Base-by-base conservation (phyloP, 2,329 filamentous ascomycete genomes). In the Apiospora phragmitis region DNA sequence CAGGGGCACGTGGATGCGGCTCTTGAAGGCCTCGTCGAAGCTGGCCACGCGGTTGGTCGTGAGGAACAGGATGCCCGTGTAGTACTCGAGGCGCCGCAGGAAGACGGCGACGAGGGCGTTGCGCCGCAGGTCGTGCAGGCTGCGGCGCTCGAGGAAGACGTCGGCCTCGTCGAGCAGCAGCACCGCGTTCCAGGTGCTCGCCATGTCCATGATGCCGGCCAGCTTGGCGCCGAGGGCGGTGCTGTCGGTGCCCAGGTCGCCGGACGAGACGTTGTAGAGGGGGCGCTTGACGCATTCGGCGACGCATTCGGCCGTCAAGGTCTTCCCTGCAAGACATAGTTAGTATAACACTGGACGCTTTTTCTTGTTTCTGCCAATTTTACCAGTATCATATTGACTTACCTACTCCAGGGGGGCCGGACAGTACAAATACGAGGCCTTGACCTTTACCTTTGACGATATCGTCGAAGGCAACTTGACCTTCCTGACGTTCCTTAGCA, bases 391-490 rank as follows among this genome's bases (percentile, higher is more conserved):
- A 26, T 43, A 18, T 14, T 6, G 3, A 45, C 71, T 69, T 76
- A 76, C 65, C 65, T 9, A 82, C 84, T 1, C 84, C 84, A 0
- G 84, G 83, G 83, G 0, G 82, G 82, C 0, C 84, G 11, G 38
- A 82, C 12, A 86, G 79, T 0, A 86, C 79, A 41, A 85, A 78
- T 68, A 86, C 81, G 16, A 86, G 78, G 3, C 84, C 84, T 45
- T 83, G 49, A 5, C 73, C 73, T 42, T 75, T 75, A 7, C 73
- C 73, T 32, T 70, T 70, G 38, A 75, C 71, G 1, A 75, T 45
- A 18, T 75, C 70, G 18, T 67, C 65, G 41, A 67, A 67, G 12
- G 11, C n/a, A 4, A 45, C 42, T 9, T 18, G 24, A 3, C 65
- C 65, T 18, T 67, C 14, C 38, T 45, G 6, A 1, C 41, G n/a